A percentile compares a stretch with the other conserved stretches of the same genome.
phyloP scores from a whole-genome alignment of 2,329 filamentous ascomycete species.

The Sclerotinia sclerotiorum region DNA sequence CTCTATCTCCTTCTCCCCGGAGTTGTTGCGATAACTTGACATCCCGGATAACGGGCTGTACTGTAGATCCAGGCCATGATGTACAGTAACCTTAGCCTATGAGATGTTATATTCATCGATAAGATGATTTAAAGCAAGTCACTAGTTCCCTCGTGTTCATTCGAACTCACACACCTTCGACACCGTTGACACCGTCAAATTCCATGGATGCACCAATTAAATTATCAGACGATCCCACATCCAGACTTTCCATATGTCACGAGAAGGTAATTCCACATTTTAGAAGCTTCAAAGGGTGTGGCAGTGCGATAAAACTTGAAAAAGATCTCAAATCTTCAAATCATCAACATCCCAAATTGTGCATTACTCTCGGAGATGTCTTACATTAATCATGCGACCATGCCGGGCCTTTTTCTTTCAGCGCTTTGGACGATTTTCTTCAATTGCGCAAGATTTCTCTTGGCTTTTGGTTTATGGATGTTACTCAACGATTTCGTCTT shows the following conservation, averaged over 20 bases:
- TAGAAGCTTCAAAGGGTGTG: constrained; percentile 16
- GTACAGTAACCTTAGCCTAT: background rate
- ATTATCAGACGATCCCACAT: constrained; percentile 9
- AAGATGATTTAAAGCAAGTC: background rate
- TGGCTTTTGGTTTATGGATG: constrained; percentile 4
- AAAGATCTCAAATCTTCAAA: constrained; percentile 10
- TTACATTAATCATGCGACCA: constrained; percentile 23
- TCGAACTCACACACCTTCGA: background rate
- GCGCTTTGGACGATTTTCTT: constrained; percentile 3
- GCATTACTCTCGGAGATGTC: constrained; percentile 15
- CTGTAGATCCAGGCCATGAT: constrained; percentile 4
- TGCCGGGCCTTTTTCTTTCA: constrained; percentile 10
- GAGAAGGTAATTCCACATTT: constrained; percentile 12
- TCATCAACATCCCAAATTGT: constrained; percentile 6
- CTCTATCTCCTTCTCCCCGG: background rate
- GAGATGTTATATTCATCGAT: constrained; percentile 1
- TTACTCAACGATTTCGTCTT: background rate
- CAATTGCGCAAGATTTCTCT: constrained; percentile 2
- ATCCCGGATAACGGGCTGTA: background rate
- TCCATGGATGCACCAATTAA: constrained; percentile 7
- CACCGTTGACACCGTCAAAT: constrained; percentile 10
- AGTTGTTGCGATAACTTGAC: background rate
- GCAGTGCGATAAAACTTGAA: constrained; percentile 16
- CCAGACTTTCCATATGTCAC: constrained; percentile 14
- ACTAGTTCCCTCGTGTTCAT: background rate